Percentiles rank a stretch among this genome's conserved stretches.
Evolutionary conservation across 495 filamentous ascomycete genomes (phyloP).

Genomic region (Aspergillus steynii): DNA sequence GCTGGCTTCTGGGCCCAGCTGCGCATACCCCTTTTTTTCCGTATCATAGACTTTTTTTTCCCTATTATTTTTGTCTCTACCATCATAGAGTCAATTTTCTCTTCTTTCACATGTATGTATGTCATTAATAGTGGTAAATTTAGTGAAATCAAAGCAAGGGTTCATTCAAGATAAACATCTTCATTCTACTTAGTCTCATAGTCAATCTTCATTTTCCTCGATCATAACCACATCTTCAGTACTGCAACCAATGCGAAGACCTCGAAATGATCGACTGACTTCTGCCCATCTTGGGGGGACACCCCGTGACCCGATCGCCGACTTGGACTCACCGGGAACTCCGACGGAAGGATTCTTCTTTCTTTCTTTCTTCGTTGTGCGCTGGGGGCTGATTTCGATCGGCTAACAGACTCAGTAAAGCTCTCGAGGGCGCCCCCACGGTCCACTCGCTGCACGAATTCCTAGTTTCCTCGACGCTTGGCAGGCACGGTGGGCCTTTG

Average conservation of each 20-base stretch:
- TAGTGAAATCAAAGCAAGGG: constrained; percentile 35
- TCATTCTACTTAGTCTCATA: too few species aligned
- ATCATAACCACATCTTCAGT: neutral
- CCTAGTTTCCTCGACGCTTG: constrained; percentile 5
- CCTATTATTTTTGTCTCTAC: constrained; percentile 34
- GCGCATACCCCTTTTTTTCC: constrained; percentile 25
- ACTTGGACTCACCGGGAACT: neutral
- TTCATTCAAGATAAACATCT: constrained; percentile 34
- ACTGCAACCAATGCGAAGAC: too few species aligned
- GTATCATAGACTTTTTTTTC: constrained; percentile 50
- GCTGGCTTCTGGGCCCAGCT: constrained; percentile 16
- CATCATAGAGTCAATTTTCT: constrained; percentile 43
- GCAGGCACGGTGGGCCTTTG: constrained; percentile 9
- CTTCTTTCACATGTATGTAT: constrained; percentile 51
- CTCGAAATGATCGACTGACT: too few species aligned
- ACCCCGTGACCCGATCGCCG: neutral
- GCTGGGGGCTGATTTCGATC: constrained; percentile 7
- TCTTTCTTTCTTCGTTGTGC: neutral
- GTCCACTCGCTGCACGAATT: constrained; percentile 6
- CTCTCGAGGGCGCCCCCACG: constrained; percentile 2
- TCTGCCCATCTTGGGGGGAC: neutral
- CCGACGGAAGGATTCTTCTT: neutral
- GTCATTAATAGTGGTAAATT: constrained; percentile 53
- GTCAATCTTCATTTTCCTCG: neutral
- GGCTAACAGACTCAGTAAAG: constrained; percentile 1